Evolutionary conservation across 805 yeast species (phyloP).

Genomic region (Wickerhamiella occidentalis): DNA sequence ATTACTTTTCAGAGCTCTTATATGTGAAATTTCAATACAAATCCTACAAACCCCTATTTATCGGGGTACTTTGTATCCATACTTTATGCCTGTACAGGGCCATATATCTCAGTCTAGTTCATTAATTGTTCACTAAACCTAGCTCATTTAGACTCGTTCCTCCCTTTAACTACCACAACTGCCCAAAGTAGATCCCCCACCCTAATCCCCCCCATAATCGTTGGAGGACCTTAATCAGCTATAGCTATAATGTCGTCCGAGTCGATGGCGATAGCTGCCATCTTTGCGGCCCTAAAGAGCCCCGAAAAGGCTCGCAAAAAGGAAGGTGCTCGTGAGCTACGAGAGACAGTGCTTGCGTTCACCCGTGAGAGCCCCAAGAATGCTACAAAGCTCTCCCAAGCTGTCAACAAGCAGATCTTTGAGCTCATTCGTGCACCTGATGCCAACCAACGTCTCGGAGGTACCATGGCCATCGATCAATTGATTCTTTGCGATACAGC

Average conservation of each 20-base stretch:
- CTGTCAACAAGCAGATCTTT: constrained; percentile 74
- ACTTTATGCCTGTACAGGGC: too few relatives aligned
- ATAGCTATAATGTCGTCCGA: constrained; percentile 23
- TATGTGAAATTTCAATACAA: too few relatives aligned
- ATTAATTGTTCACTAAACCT: too few relatives aligned
- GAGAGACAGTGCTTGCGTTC: constrained; percentile 54
- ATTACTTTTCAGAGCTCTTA: too few relatives aligned
- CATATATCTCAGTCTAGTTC: too few relatives aligned
- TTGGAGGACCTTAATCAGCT: not conserved
- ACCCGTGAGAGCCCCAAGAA: constrained; percentile 79
- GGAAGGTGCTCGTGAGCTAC: constrained; percentile 56
- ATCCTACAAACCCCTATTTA: too few relatives aligned
- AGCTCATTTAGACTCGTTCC: too few relatives aligned
- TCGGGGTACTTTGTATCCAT: too few relatives aligned
- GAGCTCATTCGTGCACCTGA: constrained; percentile 71
- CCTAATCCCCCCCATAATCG: too few relatives aligned
- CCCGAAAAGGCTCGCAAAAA: constrained; percentile 23
- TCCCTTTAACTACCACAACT: too few relatives aligned
- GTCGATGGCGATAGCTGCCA: constrained; percentile 23
- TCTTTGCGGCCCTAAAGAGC: constrained; percentile 23
- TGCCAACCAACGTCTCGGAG: constrained; percentile 66
- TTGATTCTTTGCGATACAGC: constrained; percentile 66
- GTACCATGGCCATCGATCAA: constrained; percentile 80
- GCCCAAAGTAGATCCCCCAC: too few relatives aligned
- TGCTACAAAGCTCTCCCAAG: constrained; percentile 67